Evolutionary conservation across 2,329 filamentous ascomycete genomes (phyloP).

Genomic region (Sporothrix inflata): DNA sequence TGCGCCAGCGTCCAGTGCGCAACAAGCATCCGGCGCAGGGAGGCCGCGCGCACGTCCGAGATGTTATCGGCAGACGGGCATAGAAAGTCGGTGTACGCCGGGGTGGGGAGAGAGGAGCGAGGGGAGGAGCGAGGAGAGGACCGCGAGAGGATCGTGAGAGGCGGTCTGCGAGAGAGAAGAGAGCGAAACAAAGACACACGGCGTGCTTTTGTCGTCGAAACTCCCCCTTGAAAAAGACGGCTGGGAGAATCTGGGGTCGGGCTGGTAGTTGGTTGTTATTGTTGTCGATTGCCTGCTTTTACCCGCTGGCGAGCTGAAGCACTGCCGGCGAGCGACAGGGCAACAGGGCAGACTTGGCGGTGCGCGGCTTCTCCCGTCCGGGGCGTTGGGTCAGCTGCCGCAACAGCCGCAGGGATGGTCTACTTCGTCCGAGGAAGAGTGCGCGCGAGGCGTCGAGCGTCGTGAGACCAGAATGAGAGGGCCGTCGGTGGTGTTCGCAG

Average conservation of each 20-base stretch:
- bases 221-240: background rate
- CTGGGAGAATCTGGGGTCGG: conserved; percentile 3
- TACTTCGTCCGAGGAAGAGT: background rate
- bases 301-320: conserved; percentile 18
- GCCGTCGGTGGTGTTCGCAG: background rate
- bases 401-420: background rate
- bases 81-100: conserved; percentile 25
- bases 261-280: conserved; percentile 9
- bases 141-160: background rate
- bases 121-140: background rate
- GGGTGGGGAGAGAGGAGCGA: background rate
- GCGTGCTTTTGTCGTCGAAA: background rate
- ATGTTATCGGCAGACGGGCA: conserved; percentile 25
- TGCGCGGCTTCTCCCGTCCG: conserved; percentile 18
- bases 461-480: background rate
- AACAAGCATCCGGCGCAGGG: conserved; percentile 50
- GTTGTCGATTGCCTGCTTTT: conserved; percentile 18
- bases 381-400: conserved; percentile 20
- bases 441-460: background rate
- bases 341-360: conserved; percentile 16
- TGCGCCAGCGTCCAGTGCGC: conserved; percentile 46
- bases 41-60: conserved; percentile 23
- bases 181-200: background rate
- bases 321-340: background rate
- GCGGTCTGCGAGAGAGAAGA: conserved; percentile 37